phyloP scores from a whole-genome alignment of 495 filamentous ascomycete species.

The Durotheca rogersii region DNA sequence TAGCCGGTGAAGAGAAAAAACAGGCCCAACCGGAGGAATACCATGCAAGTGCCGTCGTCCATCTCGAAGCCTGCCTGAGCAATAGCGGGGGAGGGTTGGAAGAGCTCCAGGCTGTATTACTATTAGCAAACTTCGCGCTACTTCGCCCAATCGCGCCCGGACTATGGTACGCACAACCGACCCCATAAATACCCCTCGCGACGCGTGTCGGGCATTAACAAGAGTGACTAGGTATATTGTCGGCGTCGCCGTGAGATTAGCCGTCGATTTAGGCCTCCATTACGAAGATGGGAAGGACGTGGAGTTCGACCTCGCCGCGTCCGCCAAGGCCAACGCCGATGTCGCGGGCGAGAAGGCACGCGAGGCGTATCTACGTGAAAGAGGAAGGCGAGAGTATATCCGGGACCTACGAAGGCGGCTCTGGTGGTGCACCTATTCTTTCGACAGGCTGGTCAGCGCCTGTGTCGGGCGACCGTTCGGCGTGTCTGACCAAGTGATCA shows the following conservation, averaged over 20 bases:
- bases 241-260: slow-evolving; percentile 85
- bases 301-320: slow-evolving; percentile 41
- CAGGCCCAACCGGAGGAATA: slow-evolving; percentile 93
- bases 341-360: slow-evolving; percentile 32
- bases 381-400: slow-evolving; percentile 79
- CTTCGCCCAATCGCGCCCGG: slow-evolving; percentile 89
- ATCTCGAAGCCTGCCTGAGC: slow-evolving; percentile 83
- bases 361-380: slow-evolving; percentile 47
- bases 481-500: slow-evolving; percentile 90
- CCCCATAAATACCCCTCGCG: background rate
- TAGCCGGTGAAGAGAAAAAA: slow-evolving; percentile 46
- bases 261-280: slow-evolving; percentile 88
- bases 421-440: slow-evolving; percentile 96
- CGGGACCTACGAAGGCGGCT: slow-evolving; percentile 83
- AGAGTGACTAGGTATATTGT: slow-evolving; percentile 68
- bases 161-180: slow-evolving; percentile 59
- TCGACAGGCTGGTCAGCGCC: slow-evolving; percentile 86
- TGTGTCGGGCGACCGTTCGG: slow-evolving; percentile 93
- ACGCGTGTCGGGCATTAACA: slow-evolving; percentile 9
- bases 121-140: slow-evolving; percentile 88
- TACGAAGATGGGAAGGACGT: slow-evolving; percentile 84
- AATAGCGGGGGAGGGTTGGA: slow-evolving; percentile 78
- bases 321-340: slow-evolving; percentile 23
- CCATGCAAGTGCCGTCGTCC: slow-evolving; percentile 88
- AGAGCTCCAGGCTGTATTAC: slow-evolving; percentile 86